Base-by-base conservation (phyloP, 306 rosid species). In the Prunus armeniaca region DNA sequence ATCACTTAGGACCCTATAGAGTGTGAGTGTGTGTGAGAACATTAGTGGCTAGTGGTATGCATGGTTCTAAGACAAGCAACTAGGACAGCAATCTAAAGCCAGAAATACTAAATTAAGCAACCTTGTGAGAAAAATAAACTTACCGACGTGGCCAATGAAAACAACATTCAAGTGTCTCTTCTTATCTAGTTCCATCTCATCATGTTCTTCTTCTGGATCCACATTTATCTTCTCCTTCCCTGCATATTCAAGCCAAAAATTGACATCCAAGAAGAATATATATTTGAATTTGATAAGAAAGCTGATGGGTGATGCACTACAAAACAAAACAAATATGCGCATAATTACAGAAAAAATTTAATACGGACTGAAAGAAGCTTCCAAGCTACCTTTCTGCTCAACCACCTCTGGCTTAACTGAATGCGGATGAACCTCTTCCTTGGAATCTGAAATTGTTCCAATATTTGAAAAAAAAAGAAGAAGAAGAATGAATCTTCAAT, bases 111-210 rank as follows among this genome's bases (percentile, higher is more conserved):
- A 49, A 62, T 10, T 66, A 12, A 9, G 25, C 2, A 72, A 38
- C 19, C 34, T 11, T 11, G 0, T 25, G 60, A 45, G 1, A 73
- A 9, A 61, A 73, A 11, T 22, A 12, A 46, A 85, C 98, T 73
- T 78, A 96, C 99, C 99, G 17, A 96, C 99, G 66, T 96, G 99
- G 27, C 99, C 99, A 78, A 96, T 96, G 61, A 96, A 96, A 34
- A 96, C 99, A 56, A 86, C 98, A 77, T 96, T 96, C 84, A 96
- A 80, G 79, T 92, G 99, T 41, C 97, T 84, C 91, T 89, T 96
- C 79, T 69, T 65, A 14, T 73, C 28, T 73, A 34, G 12, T 66
- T 81, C 92, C 27, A 1, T 46, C 76, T 76, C 88, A 2, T 74
- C 89, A 22, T 24, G 65, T 12, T 77, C 83, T 0, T 84, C 87